Evolutionary conservation across 2,329 filamentous ascomycete genomes (phyloP), one percentile per base, ranked within the genome.

Genomic region (Emydomyces testavorans): DNA sequence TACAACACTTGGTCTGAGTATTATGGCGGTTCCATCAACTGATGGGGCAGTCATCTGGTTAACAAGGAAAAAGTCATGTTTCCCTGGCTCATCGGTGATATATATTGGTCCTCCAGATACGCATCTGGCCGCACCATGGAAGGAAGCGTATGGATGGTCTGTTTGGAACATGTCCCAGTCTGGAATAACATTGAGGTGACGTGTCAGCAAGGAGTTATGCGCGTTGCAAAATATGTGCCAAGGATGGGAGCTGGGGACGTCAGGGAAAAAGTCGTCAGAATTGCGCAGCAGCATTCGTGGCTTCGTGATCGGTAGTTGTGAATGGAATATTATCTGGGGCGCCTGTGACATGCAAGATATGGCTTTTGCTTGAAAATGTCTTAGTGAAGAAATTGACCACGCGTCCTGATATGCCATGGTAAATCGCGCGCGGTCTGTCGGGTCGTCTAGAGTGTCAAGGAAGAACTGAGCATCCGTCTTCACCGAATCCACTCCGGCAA

Each of bases 141-240:
- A 94, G 0, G 76, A 77, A 0, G 83, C 84, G 62, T 85, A 94
- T 1, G 73, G 67, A 54, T 82, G 78, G 16, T 69, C 71, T 1
- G 80, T 82, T 57, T 83, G 80, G 58, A 83, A 83, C 80, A 83
- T 83, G 58, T 83, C 80, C 80, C 80, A 83, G 63, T 95, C 89
- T 0, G 92, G 90, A 0, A 96, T 67, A 1, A 87, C 78, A 56
- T 95, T 94, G 26, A 96, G 72, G 59, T 92, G 82, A 53, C 86
- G 80, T 1, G 83, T 89, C 11, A 96, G 71, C 0, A 96, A 72
- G 26, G 79, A 75, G 62, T 94, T 95, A 65, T 95, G 85, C 0
- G 90, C 90, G 60, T 96, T 98, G 53, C 83, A 79, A 72, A 93
- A 98, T 29, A 96, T 76, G 63, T 98, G 92, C 90, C 92, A 98